phyloP scores from a whole-genome alignment of 2,329 filamentous ascomycete species.

The Aspergillus neoniger region DNA sequence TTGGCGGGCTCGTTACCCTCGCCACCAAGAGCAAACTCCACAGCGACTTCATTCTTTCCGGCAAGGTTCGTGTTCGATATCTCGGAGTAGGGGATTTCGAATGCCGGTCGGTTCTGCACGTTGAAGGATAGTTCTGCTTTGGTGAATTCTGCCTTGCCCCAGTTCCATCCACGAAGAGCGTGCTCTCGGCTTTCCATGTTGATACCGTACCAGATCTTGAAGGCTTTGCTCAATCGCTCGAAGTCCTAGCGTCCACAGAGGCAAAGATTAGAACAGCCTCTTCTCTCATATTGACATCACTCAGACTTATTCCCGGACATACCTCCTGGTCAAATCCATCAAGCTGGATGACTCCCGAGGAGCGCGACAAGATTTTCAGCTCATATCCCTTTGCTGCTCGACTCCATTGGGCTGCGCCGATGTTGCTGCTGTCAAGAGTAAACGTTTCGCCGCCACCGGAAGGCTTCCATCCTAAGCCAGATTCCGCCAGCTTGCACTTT shows the following conservation, averaged over 20 bases:
- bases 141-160: constrained; percentile 96
- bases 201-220: constrained; percentile 98
- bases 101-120: constrained; percentile 93
- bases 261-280: neutral
- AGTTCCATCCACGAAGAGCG: constrained; percentile 95
- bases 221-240: constrained; percentile 85
- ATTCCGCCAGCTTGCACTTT: constrained; percentile 93
- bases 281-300: neutral
- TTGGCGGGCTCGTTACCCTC: constrained; percentile 73
- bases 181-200: constrained; percentile 92
- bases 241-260: constrained; percentile 64
- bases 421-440: constrained; percentile 84
- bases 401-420: constrained; percentile 90
- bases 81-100: constrained; percentile 95
- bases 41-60: constrained; percentile 94
- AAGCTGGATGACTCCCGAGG: constrained; percentile 83
- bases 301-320: constrained; percentile 17
- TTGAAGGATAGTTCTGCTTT: constrained; percentile 96
- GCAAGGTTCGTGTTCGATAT: constrained; percentile 97
- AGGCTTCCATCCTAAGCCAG: constrained; percentile 93
- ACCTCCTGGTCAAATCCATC: constrained; percentile 92
- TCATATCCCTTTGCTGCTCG: constrained; percentile 89
- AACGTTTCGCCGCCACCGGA: constrained; percentile 85
- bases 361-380: constrained; percentile 84
- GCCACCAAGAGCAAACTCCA: constrained; percentile 81